These are phyloP conservation scores for Pluteus cervinus DNA, from an alignment of 768 basidiomycete genomes.

Conservation along the genomic window DNA sequence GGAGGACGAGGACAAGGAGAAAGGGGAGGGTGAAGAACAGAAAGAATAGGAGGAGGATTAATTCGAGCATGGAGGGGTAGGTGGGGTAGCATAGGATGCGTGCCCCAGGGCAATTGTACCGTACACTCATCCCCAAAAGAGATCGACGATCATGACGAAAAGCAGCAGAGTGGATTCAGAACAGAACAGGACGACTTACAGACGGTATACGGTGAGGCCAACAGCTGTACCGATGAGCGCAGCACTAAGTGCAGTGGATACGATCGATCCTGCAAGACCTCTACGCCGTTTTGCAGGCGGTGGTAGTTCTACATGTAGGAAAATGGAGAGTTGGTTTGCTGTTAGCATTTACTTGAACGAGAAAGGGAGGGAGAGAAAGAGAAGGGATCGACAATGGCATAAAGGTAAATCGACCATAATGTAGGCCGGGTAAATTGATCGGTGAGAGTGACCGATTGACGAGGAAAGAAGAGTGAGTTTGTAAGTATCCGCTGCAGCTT, in stretches of 20 bases:
- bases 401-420: no score
- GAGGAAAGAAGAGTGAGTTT: no score
- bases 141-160: no score
- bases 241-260: slow-evolving; percentile 79
- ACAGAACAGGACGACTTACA: slow-evolving; percentile 44
- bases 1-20: no score
- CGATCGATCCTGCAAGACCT: slow-evolving; percentile 75
- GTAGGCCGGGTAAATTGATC: no score
- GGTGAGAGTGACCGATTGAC: no score
- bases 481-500: no score
- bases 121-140: no score
- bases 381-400: slow-evolving; percentile 8
- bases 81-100: no score
- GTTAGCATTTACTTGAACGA: no score
- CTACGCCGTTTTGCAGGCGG: slow-evolving; percentile 76
- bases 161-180: neutral
- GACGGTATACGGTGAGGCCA: slow-evolving; percentile 78
- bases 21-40: neutral
- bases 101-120: no score
- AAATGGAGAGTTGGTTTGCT: slow-evolving; percentile 33
- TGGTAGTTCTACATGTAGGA: slow-evolving; percentile 61
- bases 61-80: no score
- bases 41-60: neutral
- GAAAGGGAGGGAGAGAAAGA: slow-evolving; percentile 9
- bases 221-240: slow-evolving; percentile 85